Conservation (phyloP, 2,329 filamentous ascomycete genomes). For the Conoideocrella luteorostrata region DNA sequence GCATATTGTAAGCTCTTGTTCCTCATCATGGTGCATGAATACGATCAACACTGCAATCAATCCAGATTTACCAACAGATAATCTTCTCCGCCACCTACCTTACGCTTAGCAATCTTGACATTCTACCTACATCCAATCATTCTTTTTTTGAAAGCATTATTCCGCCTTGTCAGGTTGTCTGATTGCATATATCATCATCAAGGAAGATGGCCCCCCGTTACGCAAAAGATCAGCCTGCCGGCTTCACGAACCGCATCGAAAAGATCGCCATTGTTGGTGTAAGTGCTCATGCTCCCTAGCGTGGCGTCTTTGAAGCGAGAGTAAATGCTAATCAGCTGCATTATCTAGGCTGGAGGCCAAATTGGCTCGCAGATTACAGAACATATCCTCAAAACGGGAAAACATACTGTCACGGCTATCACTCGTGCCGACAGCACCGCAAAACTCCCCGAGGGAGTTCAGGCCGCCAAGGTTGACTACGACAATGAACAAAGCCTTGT, state of each 20-base stretch:
- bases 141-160: too few species aligned
- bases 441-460: conserved; percentile 38
- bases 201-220: conserved; percentile 8
- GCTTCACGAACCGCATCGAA: conserved; percentile 27
- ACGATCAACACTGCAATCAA: too few species aligned
- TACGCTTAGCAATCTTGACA: too few species aligned
- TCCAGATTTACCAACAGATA: too few species aligned
- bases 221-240: conserved; percentile 16
- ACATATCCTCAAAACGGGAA: conserved; percentile 40
- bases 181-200: too few species aligned
- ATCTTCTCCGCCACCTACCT: too few species aligned
- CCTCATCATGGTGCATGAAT: too few species aligned
- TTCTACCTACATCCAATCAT: too few species aligned
- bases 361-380: conserved; percentile 33
- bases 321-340: not conserved
- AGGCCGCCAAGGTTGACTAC: conserved; percentile 37
- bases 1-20: not conserved
- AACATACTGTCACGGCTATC: conserved; percentile 46
- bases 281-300: conserved; percentile 15
- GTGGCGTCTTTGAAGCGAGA: not conserved
- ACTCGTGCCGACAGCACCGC: conserved; percentile 38
- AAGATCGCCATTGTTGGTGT: conserved; percentile 38
- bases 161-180: too few species aligned
- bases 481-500: conserved; percentile 36
- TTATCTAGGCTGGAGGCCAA: conserved; percentile 31